phyloP scores from a whole-genome alignment of 805 yeast genomes.

The Saturnispora kantuleensis region DNA sequence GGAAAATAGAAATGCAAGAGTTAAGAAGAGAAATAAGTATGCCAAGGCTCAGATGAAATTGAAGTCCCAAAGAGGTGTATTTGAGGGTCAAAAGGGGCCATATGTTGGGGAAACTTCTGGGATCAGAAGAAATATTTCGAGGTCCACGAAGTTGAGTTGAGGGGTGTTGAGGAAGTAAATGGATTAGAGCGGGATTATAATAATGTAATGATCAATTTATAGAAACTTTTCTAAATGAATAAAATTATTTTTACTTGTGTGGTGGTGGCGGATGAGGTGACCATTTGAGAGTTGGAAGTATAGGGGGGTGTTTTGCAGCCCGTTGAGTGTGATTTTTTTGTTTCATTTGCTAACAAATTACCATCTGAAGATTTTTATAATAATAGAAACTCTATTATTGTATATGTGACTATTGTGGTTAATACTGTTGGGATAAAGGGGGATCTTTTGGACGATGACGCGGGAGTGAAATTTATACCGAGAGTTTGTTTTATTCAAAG shows the following conservation, averaged over 20 bases:
- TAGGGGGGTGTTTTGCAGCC: too few species aligned
- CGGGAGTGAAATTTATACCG: too few species aligned
- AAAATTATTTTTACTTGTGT: background rate
- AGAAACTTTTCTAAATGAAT: background rate
- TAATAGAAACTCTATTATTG: too few species aligned
- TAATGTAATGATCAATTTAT: background rate
- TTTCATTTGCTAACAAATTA: background rate
- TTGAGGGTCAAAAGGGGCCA: conserved; percentile 61
- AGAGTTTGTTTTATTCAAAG: too few species aligned
- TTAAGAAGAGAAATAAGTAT: conserved; percentile 96
- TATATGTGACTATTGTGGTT: too few species aligned
- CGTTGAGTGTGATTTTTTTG: background rate
- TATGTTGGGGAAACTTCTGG: conserved; percentile 95
- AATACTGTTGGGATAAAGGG: too few species aligned
- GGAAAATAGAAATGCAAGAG: conserved; percentile 91
- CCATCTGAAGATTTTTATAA: too few species aligned
- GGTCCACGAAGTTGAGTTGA: conserved; percentile 64
- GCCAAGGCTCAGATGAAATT: conserved; percentile 92
- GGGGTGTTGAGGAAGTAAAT: background rate
- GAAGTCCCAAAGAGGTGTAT: conserved; percentile 84
- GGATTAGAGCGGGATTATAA: background rate
- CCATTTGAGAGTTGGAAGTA: too few species aligned
- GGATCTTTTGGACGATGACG: too few species aligned
- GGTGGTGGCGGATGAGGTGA: too few species aligned
- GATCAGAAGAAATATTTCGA: conserved; percentile 89